Percentiles rank a stretch among this genome's conserved stretches.
Evolutionary conservation across 768 basidiomycete genomes (phyloP).

Genomic region (Kwoniella botswanensis): DNA sequence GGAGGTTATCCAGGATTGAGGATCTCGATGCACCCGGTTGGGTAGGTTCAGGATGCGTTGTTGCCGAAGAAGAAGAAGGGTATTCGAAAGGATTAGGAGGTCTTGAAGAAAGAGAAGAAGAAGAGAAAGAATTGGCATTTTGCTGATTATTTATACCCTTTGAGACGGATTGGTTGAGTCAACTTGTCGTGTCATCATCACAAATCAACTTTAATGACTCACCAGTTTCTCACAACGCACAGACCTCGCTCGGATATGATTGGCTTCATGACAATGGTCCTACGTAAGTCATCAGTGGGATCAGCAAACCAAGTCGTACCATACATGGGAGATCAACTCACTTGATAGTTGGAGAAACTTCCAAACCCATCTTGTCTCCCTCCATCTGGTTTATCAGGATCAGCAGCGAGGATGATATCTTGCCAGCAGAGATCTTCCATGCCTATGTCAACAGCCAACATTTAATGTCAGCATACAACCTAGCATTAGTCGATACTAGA

Average conservation of each 20-base stretch:
- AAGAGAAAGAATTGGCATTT: neutral
- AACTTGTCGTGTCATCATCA: constrained; percentile 8
- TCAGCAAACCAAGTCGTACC: too few species aligned
- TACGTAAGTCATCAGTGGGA: constrained; percentile 5
- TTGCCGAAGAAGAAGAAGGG: neutral
- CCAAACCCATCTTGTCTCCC: constrained; percentile 43
- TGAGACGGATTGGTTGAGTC: neutral
- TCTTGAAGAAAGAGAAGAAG: constrained; percentile 2
- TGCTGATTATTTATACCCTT: constrained; percentile 1
- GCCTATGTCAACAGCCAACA: constrained; percentile 24
- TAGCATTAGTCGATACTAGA: too few species aligned
- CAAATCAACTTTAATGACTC: neutral
- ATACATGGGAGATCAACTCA: constrained; percentile 3
- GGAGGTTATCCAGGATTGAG: constrained; percentile 2
- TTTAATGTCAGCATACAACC: too few species aligned
- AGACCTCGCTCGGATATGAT: constrained; percentile 28
- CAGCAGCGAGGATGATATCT: constrained; percentile 42
- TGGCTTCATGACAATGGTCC: constrained; percentile 39
- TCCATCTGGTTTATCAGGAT: constrained; percentile 34
- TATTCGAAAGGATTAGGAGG: neutral
- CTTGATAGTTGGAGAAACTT: constrained; percentile 41
- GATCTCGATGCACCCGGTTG: neutral
- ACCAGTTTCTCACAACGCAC: constrained; percentile 26
- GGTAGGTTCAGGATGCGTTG: constrained; percentile 2
- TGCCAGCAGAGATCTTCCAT: constrained; percentile 53